Evolutionary conservation across 345 rosid genomes (phyloP).

Genomic region (Populus tremula): DNA sequence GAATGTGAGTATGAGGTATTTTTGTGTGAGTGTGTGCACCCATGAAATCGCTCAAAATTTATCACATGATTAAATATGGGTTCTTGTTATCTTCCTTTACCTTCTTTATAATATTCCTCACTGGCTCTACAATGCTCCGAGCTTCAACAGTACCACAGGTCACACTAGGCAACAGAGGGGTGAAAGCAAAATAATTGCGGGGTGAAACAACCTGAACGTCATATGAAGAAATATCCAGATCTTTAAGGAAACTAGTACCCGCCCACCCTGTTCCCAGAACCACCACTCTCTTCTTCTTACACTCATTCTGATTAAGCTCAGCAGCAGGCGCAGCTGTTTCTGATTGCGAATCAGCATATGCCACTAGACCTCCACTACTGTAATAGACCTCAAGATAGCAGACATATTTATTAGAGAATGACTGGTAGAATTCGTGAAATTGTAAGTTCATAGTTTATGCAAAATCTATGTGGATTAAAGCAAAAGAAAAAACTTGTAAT

Average conservation of each 20-base stretch:
- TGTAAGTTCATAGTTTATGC: background rate
- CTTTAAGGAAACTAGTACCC: constrained; percentile 81
- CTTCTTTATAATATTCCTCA: constrained; percentile 83
- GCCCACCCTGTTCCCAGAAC: constrained; percentile 99
- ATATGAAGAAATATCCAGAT: constrained; percentile 60
- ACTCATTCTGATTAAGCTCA: constrained; percentile 33
- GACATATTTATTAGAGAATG: background rate
- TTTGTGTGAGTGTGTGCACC: background rate
- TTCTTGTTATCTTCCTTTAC: constrained; percentile 33
- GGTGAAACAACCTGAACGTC: constrained; percentile 94
- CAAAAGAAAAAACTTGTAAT: background rate
- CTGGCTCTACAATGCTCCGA: constrained; percentile 88
- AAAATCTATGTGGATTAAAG: background rate
- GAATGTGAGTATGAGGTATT: too few species aligned
- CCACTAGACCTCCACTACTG: constrained; percentile 73
- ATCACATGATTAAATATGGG: background rate
- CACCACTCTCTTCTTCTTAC: constrained; percentile 68
- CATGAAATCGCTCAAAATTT: background rate
- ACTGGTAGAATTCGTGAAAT: background rate
- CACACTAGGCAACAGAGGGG: constrained; percentile 90
- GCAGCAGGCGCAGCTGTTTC: constrained; percentile 22
- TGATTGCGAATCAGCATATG: constrained; percentile 59
- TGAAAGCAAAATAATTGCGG: constrained; percentile 88
- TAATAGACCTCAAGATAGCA: constrained; percentile 16
- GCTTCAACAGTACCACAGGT: constrained; percentile 98